A percentile compares a stretch with the other conserved stretches of the same genome.
These are phyloP conservation scores for Sporothrix phasma DNA, from an alignment of 2,329 filamentous ascomycete species.

Conservation along the genomic window DNA sequence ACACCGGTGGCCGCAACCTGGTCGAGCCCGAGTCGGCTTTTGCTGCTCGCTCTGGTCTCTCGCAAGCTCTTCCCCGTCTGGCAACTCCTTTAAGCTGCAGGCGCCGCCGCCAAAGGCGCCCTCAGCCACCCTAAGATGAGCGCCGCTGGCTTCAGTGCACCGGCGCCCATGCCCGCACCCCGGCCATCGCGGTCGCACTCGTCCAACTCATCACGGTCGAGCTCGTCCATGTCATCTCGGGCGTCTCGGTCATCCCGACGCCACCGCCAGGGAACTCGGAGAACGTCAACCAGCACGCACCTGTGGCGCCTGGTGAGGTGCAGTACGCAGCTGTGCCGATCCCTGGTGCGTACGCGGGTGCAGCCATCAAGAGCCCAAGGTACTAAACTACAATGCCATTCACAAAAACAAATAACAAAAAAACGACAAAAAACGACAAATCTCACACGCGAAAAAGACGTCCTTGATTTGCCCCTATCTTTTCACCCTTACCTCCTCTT, in stretches of 20 bases:
- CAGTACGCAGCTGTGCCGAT: conserved; percentile 82
- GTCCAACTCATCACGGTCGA: conserved; percentile 6
- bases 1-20: conserved; percentile 43
- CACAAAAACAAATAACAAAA: conserved; percentile 1
- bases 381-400: too few relatives aligned
- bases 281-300: conserved; percentile 52
- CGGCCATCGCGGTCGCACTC: conserved; percentile 4
- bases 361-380: conserved; percentile 42
- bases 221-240: conserved; percentile 17
- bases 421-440: neutral
- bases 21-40: conserved; percentile 56
- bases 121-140: conserved; percentile 58
- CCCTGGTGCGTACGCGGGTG: conserved; percentile 66
- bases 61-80: conserved; percentile 30
- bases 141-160: conserved; percentile 49
- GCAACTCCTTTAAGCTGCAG: conserved; percentile 62
- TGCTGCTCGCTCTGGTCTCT: conserved; percentile 27
- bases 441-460: conserved; percentile 2
- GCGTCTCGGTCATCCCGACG: conserved; percentile 18
- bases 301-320: conserved; percentile 67
- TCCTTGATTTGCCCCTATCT: neutral
- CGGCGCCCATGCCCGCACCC: conserved; percentile 16
- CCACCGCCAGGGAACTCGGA: conserved; percentile 29
- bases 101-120: conserved; percentile 72
- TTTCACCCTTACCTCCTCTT: neutral